Base-by-base conservation (phyloP, 2,329 filamentous ascomycete species). In the Raffaelea deltoideospora region DNA sequence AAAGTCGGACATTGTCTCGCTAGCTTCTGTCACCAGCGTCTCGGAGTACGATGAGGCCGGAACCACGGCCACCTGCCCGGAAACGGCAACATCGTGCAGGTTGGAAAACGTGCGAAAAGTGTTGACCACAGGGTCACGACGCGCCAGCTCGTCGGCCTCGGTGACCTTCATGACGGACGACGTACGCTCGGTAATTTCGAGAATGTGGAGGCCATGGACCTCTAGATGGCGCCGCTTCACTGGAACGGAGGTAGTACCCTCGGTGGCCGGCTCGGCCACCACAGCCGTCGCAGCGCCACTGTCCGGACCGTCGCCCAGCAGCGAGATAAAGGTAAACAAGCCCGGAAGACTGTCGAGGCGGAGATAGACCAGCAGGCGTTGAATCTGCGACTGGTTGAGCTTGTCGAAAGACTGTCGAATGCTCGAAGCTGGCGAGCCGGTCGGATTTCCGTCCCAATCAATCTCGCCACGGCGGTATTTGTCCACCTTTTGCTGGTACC, bases 101-200 rank as follows among this genome's bases (percentile, higher is more conserved):
- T 81, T 79, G 2, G 84, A 85, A 47, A 95, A 87, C 0, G 85
- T 84, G 33, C 82, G 75, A 67, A 95, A 95, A 0, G 84, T 82
- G 52, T 93, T 94, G 37, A 95, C 75, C 4, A 96, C 78, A 0
- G 88, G 85, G 49, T 96, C 88, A 48, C 46, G 51, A 14, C 72
- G 69, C 7, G 70, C 65, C 20, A 72, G 69, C 34, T 90, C 83
- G 28, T 86, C 79, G 3, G 79, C 67, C 50, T 92, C 85, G 0
- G 85, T 79, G 10, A 93, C 84, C 48, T 84, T 79, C 88, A 96
- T 96, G 48, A 95, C 88, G 15, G 86, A 87, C 1, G 88, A 95
- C 30, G 84, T 81, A 67, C 88, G 85, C 48, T 95, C 87, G 0
- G 84, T 92, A 11, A 96, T 70, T 51, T 92, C 83, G 34, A 92